These are phyloP conservation scores for Tolypocladium ovalisporum DNA, from an alignment of 2,329 filamentous ascomycete genomes.

Conservation along the genomic window DNA sequence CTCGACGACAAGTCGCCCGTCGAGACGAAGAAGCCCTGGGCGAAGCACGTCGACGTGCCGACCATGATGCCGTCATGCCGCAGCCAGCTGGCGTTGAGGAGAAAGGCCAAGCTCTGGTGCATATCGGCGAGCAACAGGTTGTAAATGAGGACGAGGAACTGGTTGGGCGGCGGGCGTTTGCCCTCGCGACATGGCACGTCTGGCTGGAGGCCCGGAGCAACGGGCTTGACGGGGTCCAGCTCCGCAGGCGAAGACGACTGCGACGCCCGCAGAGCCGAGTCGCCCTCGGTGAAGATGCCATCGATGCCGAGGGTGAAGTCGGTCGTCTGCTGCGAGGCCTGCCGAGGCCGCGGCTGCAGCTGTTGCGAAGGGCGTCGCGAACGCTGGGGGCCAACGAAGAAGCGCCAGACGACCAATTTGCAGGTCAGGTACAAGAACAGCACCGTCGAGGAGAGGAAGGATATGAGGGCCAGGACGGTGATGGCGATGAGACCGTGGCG, in stretches of 20 bases:
- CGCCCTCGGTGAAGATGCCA: slow-evolving; percentile 15
- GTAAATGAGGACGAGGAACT: slow-evolving; percentile 59
- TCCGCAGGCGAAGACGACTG: neutral
- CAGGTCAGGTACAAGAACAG: slow-evolving; percentile 20
- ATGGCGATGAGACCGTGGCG: slow-evolving; percentile 18
- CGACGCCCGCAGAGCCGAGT: neutral
- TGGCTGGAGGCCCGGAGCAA: neutral
- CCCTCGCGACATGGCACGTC: slow-evolving; percentile 9
- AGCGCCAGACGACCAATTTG: slow-evolving; percentile 18
- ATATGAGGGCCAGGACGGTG: slow-evolving; percentile 17
- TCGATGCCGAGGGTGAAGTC: slow-evolving; percentile 26
- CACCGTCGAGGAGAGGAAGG: slow-evolving; percentile 15
- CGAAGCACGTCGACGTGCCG: slow-evolving; percentile 42
- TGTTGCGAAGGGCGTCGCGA: slow-evolving; percentile 3
- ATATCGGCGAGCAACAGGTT: slow-evolving; percentile 60
- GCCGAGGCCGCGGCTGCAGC: neutral
- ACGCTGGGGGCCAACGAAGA: slow-evolving; percentile 9
- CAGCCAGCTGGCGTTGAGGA: slow-evolving; percentile 52
- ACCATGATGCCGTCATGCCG: slow-evolving; percentile 40
- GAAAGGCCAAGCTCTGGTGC: slow-evolving; percentile 53
- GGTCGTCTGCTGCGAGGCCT: slow-evolving; percentile 11
- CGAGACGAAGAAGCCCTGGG: slow-evolving; percentile 59
- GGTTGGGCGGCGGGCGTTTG: slow-evolving; percentile 41
- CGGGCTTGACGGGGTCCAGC: neutral
- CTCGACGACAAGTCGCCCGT: slow-evolving; percentile 56